phyloP scores from a whole-genome alignment of 352 stramenopile genomes.

The Globisporangium viniferum region DNA sequence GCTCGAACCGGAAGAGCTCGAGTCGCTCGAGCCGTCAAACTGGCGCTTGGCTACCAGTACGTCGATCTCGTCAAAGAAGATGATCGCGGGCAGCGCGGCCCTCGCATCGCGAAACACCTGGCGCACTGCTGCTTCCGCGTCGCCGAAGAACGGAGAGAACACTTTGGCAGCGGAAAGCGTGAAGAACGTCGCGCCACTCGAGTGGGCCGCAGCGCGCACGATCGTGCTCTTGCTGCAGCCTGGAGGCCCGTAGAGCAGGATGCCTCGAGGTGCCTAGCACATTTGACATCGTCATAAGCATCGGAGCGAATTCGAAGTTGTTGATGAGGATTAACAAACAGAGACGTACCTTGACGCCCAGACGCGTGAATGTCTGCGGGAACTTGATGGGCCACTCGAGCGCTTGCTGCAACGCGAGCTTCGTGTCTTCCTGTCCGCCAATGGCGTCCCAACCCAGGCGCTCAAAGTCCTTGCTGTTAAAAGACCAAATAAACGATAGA shows the following conservation, averaged over 20 bases:
- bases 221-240: constrained; percentile 91
- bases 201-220: constrained; percentile 74
- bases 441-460: constrained; percentile 71
- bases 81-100: constrained; percentile 83
- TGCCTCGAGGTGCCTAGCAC: constrained; percentile 53
- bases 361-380: constrained; percentile 60
- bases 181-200: constrained; percentile 81
- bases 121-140: constrained; percentile 80
- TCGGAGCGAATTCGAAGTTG: neutral
- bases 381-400: constrained; percentile 89
- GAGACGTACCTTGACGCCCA: constrained; percentile 51
- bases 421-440: constrained; percentile 66
- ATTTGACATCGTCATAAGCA: neutral
- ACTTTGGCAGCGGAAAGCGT: constrained; percentile 85
- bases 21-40: constrained; percentile 42
- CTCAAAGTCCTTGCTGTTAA: constrained; percentile 50
- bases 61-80: constrained; percentile 91
- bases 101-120: constrained; percentile 79
- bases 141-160: constrained; percentile 88
- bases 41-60: constrained; percentile 81
- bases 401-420: constrained; percentile 75
- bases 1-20: constrained; percentile 37
- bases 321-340: neutral
- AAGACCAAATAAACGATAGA: neutral
- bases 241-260: constrained; percentile 88